phyloP scores from a whole-genome alignment of 495 filamentous ascomycete species.

The Tricharina praecox region DNA sequence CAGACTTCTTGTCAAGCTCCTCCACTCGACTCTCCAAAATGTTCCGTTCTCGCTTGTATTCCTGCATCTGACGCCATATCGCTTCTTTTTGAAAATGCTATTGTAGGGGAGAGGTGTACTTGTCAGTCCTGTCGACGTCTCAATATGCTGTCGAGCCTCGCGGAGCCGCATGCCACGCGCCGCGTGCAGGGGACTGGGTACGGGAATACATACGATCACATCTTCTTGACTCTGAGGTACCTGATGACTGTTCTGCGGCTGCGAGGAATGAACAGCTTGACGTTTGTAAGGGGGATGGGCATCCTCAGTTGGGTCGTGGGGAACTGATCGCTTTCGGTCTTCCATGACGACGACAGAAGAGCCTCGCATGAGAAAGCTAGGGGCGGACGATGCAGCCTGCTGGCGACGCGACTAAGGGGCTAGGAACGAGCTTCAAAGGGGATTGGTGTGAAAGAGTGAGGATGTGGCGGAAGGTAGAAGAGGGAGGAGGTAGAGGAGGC shows the following conservation, averaged over 20 bases:
- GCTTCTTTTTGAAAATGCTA: constrained; percentile 95
- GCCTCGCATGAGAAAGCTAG: constrained; percentile 16
- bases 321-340: constrained; percentile 28
- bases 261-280: constrained; percentile 25
- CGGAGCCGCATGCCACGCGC: not conserved
- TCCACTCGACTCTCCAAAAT: constrained; percentile 58
- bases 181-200: not conserved
- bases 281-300: constrained; percentile 25
- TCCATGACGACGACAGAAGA: constrained; percentile 26
- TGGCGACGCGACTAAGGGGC: not conserved
- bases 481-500: not conserved
- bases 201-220: constrained; percentile 26
- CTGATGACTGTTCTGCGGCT: constrained; percentile 23
- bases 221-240: constrained; percentile 27
- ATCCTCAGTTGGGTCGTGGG: constrained; percentile 27
- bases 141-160: not conserved
- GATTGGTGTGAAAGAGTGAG: too few relatives aligned
- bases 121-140: not conserved
- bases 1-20: constrained; percentile 55
- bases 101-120: not conserved
- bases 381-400: not conserved
- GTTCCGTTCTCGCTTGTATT: constrained; percentile 78
- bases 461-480: too few relatives aligned
- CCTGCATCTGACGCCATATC: constrained; percentile 90
- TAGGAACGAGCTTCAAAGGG: too few relatives aligned